Percentiles rank a stretch among this genome's conserved stretches.
phyloP scores from a whole-genome alignment of 306 rosid species.

The Acacia melanoxylon region DNA sequence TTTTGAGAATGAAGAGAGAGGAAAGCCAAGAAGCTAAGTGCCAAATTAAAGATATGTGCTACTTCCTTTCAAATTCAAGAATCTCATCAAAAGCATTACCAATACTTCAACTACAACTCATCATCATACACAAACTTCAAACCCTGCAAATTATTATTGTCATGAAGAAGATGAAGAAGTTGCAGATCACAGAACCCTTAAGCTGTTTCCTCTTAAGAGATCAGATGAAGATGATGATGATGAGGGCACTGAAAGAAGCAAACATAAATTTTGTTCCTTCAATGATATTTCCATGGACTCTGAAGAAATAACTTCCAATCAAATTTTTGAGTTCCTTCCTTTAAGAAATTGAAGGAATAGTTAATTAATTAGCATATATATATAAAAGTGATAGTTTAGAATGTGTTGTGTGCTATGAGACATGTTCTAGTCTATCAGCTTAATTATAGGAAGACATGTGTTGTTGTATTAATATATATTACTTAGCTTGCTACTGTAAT shows the following conservation, averaged over 20 bases:
- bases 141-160: slow-evolving; percentile 17
- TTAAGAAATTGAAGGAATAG: slow-evolving; percentile 32
- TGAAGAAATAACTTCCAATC: slow-evolving; percentile 32
- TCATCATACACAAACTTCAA: slow-evolving; percentile 26
- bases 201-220: slow-evolving; percentile 58
- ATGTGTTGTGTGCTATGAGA: background rate
- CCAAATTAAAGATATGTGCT: slow-evolving; percentile 39
- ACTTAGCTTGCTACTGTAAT: background rate
- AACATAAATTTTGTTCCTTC: slow-evolving; percentile 9
- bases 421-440: background rate
- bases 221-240: slow-evolving; percentile 26
- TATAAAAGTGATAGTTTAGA: background rate
- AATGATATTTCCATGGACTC: slow-evolving; percentile 13
- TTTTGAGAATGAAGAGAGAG: slow-evolving; percentile 27
- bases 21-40: slow-evolving; percentile 28
- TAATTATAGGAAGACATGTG: too few relatives aligned
- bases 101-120: slow-evolving; percentile 8
- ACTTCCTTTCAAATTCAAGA: slow-evolving; percentile 17
- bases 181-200: slow-evolving; percentile 42
- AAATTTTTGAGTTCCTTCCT: slow-evolving; percentile 62
- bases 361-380: background rate
- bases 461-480: too few relatives aligned
- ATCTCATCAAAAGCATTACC: background rate
- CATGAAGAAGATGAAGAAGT: slow-evolving; percentile 25
- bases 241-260: slow-evolving; percentile 13